These are phyloP conservation scores for Crucihimalaya himalaica DNA, from an alignment of 345 rosid genomes.

Conservation along the genomic window DNA sequence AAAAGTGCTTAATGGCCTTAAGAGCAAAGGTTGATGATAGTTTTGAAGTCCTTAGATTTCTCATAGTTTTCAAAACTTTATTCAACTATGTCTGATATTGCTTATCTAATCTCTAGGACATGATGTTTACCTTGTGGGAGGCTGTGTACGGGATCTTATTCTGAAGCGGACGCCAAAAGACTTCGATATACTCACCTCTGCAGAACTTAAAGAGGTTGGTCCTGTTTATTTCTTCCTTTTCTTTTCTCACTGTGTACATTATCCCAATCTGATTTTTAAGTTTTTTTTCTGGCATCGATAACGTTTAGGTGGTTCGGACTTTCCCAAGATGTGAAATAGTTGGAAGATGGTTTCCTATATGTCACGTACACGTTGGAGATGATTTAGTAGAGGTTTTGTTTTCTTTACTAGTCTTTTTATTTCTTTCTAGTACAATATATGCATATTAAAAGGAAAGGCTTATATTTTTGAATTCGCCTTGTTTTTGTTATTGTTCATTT, in stretches of 20 bases:
- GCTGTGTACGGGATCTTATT: slow-evolving; percentile 94
- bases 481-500: neutral
- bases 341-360: slow-evolving; percentile 66
- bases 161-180: slow-evolving; percentile 82
- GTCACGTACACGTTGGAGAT: slow-evolving; percentile 60
- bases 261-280: neutral
- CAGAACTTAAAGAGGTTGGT: slow-evolving; percentile 80
- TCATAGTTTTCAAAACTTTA: neutral
- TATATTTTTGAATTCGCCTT: neutral
- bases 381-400: slow-evolving; percentile 55
- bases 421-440: neutral
- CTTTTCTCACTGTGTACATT: neutral
- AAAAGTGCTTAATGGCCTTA: slow-evolving; percentile 61
- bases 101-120: slow-evolving; percentile 50
- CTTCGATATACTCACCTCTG: slow-evolving; percentile 87
- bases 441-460: slow-evolving; percentile 6
- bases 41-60: neutral
- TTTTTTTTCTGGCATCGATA: neutral
- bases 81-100: neutral
- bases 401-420: neutral
- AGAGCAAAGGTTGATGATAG: slow-evolving; percentile 47
- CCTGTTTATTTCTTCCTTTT: neutral
- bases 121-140: slow-evolving; percentile 95
- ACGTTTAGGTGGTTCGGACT: slow-evolving; percentile 47
- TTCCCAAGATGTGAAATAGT: slow-evolving; percentile 58